Percentiles rank a stretch among this genome's conserved stretches.
Evolutionary conservation across 441 rosid species (phyloP).

Genomic region (Pelargonium australe): DNA sequence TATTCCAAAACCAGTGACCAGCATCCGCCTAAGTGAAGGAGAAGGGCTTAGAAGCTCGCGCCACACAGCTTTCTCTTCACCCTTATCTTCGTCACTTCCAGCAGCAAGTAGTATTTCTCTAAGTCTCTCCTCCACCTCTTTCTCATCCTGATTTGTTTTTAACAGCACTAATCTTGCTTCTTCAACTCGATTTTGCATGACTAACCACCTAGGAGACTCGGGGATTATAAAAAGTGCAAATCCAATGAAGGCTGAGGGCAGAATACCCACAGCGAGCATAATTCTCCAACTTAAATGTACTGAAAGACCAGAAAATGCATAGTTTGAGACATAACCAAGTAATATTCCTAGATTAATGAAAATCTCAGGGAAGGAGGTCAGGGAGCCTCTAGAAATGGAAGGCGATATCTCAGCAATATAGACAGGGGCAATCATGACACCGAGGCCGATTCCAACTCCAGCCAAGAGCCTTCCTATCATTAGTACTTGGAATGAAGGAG

Average conservation of each 20-base stretch:
- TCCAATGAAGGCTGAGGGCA: background rate
- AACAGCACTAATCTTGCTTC: background rate
- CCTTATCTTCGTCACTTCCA: background rate
- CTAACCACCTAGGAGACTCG: background rate
- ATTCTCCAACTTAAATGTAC: conserved; percentile 1
- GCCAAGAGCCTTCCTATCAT: conserved; percentile 30
- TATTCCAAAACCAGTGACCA: conserved; percentile 3
- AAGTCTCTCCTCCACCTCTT: background rate
- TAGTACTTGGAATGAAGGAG: conserved; percentile 28
- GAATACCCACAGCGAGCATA: background rate
- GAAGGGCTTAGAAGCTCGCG: conserved; percentile 1
- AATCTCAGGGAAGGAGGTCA: conserved; percentile 4
- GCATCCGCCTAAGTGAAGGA: background rate
- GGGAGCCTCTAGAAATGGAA: background rate
- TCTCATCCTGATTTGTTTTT: background rate
- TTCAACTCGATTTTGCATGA: background rate
- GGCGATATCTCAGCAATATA: conserved; percentile 16
- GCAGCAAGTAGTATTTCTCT: background rate
- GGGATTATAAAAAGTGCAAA: conserved; percentile 1
- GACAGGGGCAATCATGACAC: conserved; percentile 33
- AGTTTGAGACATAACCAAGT: conserved; percentile 3
- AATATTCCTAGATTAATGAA: background rate
- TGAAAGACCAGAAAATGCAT: background rate
- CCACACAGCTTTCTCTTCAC: conserved; percentile 2
- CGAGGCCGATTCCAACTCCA: conserved; percentile 32